phyloP scores from a whole-genome alignment of 2,329 filamentous ascomycete genomes.

The Exophiala bonariae region DNA sequence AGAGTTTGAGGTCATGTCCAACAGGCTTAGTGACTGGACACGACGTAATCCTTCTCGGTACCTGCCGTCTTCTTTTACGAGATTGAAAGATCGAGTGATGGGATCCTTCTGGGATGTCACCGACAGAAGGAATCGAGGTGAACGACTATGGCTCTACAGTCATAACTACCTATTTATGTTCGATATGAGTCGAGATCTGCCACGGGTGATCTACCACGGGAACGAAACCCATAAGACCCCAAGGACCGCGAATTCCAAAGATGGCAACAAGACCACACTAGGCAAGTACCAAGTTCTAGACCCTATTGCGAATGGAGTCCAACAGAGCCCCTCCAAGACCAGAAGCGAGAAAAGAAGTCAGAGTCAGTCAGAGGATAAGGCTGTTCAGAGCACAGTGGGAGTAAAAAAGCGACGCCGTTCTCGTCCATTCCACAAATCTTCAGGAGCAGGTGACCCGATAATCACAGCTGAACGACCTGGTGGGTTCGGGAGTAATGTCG shows the following conservation, averaged over 20 bases:
- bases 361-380: conserved; percentile 14
- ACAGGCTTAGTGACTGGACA: conserved; percentile 81
- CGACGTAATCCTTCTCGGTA: conserved; percentile 74
- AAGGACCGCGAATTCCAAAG: not conserved
- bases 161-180: conserved; percentile 89
- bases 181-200: conserved; percentile 72
- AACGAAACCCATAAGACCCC: not conserved
- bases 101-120: conserved; percentile 60
- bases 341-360: conserved; percentile 26
- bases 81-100: conserved; percentile 76
- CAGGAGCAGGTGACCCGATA: conserved; percentile 34
- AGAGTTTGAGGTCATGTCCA: conserved; percentile 76
- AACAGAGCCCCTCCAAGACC: not conserved
- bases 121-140: conserved; percentile 32
- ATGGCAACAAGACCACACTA: conserved; percentile 18
- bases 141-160: conserved; percentile 84
- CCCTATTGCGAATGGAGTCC: not conserved
- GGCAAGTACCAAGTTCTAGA: conserved; percentile 30
- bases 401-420: not conserved
- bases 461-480: conserved; percentile 6
- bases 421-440: not conserved
- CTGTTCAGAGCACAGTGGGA: not conserved
- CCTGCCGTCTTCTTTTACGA: conserved; percentile 72
- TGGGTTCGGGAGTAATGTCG: conserved; percentile 7
- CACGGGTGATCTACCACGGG: conserved; percentile 20